Evolutionary conservation across 768 basidiomycete species (phyloP).

Genomic region (Gelatoporia subvermispora): DNA sequence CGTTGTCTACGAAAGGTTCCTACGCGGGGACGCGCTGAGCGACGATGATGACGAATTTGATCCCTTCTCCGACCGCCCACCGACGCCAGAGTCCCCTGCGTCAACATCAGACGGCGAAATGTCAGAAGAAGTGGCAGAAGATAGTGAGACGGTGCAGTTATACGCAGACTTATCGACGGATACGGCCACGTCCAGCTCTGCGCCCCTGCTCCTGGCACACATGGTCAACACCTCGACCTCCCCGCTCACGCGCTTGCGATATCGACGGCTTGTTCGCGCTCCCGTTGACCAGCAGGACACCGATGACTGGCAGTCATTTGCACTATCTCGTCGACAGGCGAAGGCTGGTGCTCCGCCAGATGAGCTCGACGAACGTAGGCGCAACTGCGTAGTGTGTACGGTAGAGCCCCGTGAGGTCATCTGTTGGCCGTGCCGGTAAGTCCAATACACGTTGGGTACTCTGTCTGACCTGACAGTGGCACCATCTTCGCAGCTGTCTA

Average conservation of each 20-base stretch:
- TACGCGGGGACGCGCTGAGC: conserved; percentile 51
- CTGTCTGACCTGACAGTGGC: background rate
- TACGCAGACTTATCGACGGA: conserved; percentile 50
- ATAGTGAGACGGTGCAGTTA: conserved; percentile 42
- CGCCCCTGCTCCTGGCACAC: conserved; percentile 52
- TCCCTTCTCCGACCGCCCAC: conserved; percentile 8
- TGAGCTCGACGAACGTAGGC: conserved; percentile 21
- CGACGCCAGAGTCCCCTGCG: conserved; percentile 1
- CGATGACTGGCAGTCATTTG: conserved; percentile 23
- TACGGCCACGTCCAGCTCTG: conserved; percentile 27
- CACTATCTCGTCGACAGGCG: conserved; percentile 24
- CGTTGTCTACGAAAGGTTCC: conserved; percentile 50
- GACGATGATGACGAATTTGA: conserved; percentile 43
- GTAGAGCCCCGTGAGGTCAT: conserved; percentile 65
- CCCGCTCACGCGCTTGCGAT: conserved; percentile 47
- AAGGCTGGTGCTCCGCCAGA: conserved; percentile 7
- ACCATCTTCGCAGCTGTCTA: conserved; percentile 31
- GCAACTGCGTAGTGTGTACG: conserved; percentile 67
- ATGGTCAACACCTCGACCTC: conserved; percentile 38
- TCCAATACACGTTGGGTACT: background rate
- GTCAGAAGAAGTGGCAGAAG: conserved; percentile 32
- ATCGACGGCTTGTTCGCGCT: conserved; percentile 31
- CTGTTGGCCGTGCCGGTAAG: conserved; percentile 82
- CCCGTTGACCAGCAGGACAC: conserved; percentile 6
- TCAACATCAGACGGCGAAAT: conserved; percentile 9